A percentile compares a stretch with the other conserved stretches of the same genome.
Evolutionary conservation across 305 asterid species (phyloP).

Genomic region (Coffea humblotiana): DNA sequence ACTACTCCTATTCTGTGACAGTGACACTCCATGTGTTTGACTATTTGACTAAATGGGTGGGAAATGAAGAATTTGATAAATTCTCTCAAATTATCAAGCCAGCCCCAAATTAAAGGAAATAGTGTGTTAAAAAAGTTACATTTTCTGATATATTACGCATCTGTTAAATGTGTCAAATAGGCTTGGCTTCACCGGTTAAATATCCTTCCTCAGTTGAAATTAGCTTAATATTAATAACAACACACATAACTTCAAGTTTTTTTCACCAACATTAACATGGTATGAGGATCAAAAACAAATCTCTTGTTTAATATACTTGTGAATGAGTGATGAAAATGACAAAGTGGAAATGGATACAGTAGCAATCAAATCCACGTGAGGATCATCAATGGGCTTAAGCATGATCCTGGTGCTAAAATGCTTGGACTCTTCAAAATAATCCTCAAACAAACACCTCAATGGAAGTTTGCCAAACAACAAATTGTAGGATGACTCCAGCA

Average conservation of each 20-base stretch:
- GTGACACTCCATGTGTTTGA: not conserved
- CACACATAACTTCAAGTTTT: not conserved
- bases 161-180: not conserved
- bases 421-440: conserved; percentile 69
- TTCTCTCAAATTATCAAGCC: not conserved
- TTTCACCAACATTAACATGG: too few species aligned
- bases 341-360: conserved; percentile 49
- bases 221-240: not conserved
- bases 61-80: not conserved
- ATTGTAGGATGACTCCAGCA: conserved; percentile 85
- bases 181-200: not conserved
- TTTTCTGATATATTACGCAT: not conserved
- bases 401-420: conserved; percentile 67
- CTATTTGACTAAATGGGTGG: not conserved
- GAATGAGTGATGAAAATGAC: not conserved
- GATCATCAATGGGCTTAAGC: conserved; percentile 89
- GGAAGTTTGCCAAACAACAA: conserved; percentile 79
- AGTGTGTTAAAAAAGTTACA: not conserved
- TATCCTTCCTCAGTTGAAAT: not conserved
- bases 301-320: not conserved
- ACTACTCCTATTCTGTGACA: too few species aligned
- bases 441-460: conserved; percentile 73
- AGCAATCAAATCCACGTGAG: conserved; percentile 88
- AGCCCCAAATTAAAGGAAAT: not conserved
- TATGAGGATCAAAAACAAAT: not conserved